Base-by-base conservation (phyloP, 2,329 filamentous ascomycete genomes). In the Lasiodiplodia sp. region DNA sequence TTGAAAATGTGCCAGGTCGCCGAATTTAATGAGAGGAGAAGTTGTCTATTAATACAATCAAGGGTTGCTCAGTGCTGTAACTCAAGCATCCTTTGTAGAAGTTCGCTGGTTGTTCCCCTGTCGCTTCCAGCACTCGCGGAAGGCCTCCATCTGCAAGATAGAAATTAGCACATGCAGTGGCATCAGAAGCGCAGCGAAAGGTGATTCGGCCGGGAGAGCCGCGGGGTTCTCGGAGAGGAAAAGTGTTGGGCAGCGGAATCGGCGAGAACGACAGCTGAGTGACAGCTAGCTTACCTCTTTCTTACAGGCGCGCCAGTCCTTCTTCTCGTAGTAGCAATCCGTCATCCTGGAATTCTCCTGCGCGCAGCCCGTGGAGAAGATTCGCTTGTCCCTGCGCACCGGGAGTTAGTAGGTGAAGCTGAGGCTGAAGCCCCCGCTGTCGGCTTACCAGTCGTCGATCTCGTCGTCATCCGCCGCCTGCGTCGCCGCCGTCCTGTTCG, bases 271-370 rank as follows among this genome's bases (percentile, higher is more conserved):
- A 23, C 47, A 28, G 55, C 12, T 18, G 18, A 38, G 31, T 10
- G 31, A 28, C 28, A 28, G 28, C 28, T 28, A 28, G 82, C 91
- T 84, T 79, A 97, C 95, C 88, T 98, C 95, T 72, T 89, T 86
- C 77, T 92, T 92, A 81, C 96, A 99, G 69, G 87, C 86, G 73
- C 96, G 86, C 95, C 96, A 99, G 78, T 99, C 96, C 79, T 94
- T 97, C 86, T 94, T 97, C 67, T 95, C 93, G 77, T 89, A 97
- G 80, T 96, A 97, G 81, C 96, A 99, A 79, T 98, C 93, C 44
- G 94, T 97, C 89, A 99, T 87, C 76, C 89, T 94, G 66, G 87
- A 84, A 76, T 98, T 97, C 62, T 69, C 82, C 97, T 95, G 90
- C 81, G 94, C 88, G 77, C 95, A 98, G 69, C 95, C 96, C 2